Evolutionary conservation across 352 stramenopile species (phyloP).

Genomic region (Phytophthora citricola): DNA sequence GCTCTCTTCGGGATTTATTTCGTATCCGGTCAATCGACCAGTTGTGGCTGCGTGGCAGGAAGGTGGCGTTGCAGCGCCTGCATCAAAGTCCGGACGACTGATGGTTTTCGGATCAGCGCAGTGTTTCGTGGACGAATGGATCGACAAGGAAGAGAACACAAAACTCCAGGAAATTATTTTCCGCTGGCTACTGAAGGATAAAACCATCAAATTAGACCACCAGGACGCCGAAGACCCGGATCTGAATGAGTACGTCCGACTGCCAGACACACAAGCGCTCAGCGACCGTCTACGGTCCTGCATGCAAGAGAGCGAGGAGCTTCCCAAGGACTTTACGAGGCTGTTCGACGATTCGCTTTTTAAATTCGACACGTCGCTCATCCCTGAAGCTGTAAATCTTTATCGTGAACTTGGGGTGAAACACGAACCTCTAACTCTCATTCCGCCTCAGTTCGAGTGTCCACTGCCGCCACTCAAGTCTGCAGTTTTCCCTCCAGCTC

Average conservation of each 20-base stretch:
- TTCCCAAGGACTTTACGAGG: constrained; percentile 95
- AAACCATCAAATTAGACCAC: constrained; percentile 65
- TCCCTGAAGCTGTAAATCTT: constrained; percentile 93
- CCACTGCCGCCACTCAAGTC: constrained; percentile 93
- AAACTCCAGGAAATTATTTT: constrained; percentile 95
- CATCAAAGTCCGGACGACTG: constrained; percentile 65
- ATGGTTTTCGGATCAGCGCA: constrained; percentile 92
- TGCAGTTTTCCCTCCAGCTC: constrained; percentile 93
- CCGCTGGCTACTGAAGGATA: constrained; percentile 93
- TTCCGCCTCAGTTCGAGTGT: constrained; percentile 95
- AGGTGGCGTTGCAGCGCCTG: constrained; percentile 64
- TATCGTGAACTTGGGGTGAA: constrained; percentile 94
- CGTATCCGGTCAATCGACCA: constrained; percentile 95
- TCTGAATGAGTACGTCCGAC: constrained; percentile 87
- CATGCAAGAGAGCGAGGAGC: constrained; percentile 94
- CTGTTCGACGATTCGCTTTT: constrained; percentile 96
- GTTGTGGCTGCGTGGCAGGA: constrained; percentile 92
- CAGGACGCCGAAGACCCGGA: constrained; percentile 86
- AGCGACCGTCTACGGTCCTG: constrained; percentile 93
- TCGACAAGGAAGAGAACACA: constrained; percentile 96
- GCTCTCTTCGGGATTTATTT: constrained; percentile 94
- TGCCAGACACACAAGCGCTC: constrained; percentile 95
- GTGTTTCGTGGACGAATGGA: constrained; percentile 95
- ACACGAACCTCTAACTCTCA: constrained; percentile 95
- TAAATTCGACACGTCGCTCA: constrained; percentile 94